Conservation (phyloP, 129 eudicot species). For the Erigeron canadensis region DNA sequence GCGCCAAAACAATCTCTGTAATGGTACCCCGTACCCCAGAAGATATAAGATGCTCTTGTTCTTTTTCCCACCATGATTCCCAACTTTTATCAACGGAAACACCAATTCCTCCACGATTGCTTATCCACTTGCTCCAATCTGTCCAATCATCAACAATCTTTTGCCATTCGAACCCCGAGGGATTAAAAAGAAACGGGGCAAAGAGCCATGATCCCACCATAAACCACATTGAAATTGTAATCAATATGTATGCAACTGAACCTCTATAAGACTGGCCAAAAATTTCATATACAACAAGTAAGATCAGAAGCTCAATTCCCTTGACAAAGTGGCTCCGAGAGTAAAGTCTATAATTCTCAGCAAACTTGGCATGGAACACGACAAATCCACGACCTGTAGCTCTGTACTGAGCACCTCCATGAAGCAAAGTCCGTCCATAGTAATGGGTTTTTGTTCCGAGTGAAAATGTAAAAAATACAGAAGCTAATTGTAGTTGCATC, state of each 20-base stretch:
- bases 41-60: slow-evolving; percentile 75
- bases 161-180: slow-evolving; percentile 99
- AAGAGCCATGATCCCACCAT: slow-evolving; percentile 95
- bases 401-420: slow-evolving; percentile 92
- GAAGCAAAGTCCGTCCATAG: slow-evolving; percentile 90
- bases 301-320: slow-evolving; percentile 83
- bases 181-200: slow-evolving; percentile 93
- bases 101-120: slow-evolving; percentile 87
- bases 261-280: slow-evolving; percentile 69
- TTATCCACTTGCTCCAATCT: slow-evolving; percentile 95
- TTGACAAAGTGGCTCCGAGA: slow-evolving; percentile 91
- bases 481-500: slow-evolving; percentile 92
- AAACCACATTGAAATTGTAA: slow-evolving; percentile 86
- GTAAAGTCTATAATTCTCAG: slow-evolving; percentile 83
- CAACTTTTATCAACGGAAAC: slow-evolving; percentile 90
- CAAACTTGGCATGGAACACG: slow-evolving; percentile 93
- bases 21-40: slow-evolving; percentile 74
- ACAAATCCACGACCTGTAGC: slow-evolving; percentile 96
- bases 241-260: slow-evolving; percentile 63
- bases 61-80: slow-evolving; percentile 99
- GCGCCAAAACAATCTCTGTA: slow-evolving; percentile 66
- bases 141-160: slow-evolving; percentile 96
- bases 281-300: slow-evolving; percentile 80
- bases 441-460: slow-evolving; percentile 94
- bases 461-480: slow-evolving; percentile 85